Evolutionary conservation across 768 basidiomycete genomes (phyloP).

Genomic region (Cyathus striatus): DNA sequence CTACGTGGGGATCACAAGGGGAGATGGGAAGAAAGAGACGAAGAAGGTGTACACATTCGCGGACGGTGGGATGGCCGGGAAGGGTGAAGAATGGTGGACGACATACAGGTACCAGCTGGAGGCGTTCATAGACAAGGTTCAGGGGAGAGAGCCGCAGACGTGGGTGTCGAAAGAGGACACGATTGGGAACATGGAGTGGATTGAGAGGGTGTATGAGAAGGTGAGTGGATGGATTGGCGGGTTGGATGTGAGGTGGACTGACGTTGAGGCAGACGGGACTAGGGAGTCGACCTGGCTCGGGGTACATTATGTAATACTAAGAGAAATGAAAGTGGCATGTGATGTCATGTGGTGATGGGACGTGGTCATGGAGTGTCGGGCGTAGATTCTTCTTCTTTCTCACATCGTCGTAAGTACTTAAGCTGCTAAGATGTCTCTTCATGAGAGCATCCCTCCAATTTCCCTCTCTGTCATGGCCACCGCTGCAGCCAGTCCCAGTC

Average conservation of each 20-base stretch:
- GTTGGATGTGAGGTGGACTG: too few relatives aligned
- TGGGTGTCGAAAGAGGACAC: slow-evolving; percentile 56
- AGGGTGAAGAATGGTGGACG: slow-evolving; percentile 57
- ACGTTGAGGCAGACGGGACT: slow-evolving; percentile 16
- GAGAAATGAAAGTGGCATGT: not conserved
- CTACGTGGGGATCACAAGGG: slow-evolving; percentile 26
- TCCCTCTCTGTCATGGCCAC: not conserved
- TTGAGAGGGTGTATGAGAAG: slow-evolving; percentile 54
- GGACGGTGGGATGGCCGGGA: slow-evolving; percentile 32
- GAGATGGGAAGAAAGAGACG: slow-evolving; percentile 19
- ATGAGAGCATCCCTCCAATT: not conserved
- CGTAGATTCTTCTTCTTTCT: not conserved
- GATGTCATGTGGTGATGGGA: not conserved
- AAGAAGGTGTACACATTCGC: slow-evolving; percentile 41
- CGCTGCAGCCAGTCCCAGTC: not conserved
- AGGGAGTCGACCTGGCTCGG: slow-evolving; percentile 19
- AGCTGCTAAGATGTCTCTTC: too few relatives aligned
- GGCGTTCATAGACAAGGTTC: slow-evolving; percentile 56
- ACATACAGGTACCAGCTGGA: slow-evolving; percentile 56
- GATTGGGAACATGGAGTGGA: slow-evolving; percentile 48
- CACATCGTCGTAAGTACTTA: too few relatives aligned
- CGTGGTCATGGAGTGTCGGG: not conserved
- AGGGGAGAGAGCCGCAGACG: slow-evolving; percentile 42
- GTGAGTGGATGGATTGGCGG: slow-evolving; percentile 18
- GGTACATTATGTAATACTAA: slow-evolving; percentile 7